Conservation (phyloP, 306 rosid species). For the Purshia tridentata region DNA sequence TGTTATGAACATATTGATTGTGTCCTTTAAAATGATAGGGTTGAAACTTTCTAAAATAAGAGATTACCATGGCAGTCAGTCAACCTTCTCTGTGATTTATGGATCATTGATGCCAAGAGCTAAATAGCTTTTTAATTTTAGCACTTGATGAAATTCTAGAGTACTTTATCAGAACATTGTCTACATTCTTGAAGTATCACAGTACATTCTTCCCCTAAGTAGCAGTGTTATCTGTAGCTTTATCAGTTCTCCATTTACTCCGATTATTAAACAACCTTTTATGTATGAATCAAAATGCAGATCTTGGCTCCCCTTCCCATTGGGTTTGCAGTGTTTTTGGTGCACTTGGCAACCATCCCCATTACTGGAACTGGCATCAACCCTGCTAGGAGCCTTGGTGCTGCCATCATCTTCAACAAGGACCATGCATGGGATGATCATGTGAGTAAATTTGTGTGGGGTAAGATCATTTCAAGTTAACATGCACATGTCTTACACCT, state of each 20-base stretch:
- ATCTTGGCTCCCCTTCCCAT: conserved; percentile 50
- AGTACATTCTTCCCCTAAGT: neutral
- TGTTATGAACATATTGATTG: neutral
- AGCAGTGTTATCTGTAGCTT: neutral
- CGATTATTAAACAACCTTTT: neutral
- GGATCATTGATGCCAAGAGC: no score
- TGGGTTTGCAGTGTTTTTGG: conserved; percentile 48
- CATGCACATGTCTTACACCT: neutral
- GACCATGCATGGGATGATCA: conserved; percentile 45
- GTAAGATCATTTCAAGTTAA: neutral
- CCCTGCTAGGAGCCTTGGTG: conserved; percentile 53
- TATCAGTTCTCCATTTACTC: neutral
- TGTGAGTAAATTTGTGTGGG: conserved; percentile 16
- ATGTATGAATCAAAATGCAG: conserved; percentile 20
- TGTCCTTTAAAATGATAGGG: no score
- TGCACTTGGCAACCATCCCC: conserved; percentile 50
- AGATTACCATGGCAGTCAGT: neutral
- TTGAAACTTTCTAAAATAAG: no score
- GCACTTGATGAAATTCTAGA: neutral
- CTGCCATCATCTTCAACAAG: conserved; percentile 43
- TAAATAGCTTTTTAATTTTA: no score
- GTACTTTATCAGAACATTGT: neutral
- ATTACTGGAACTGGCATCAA: conserved; percentile 47
- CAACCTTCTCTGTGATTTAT: neutral
- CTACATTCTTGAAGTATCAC: neutral